A percentile compares a stretch with the other conserved stretches of the same genome.
Conservation (phyloP, 257 asterid genomes). For the Solanum bulbocastanum region DNA sequence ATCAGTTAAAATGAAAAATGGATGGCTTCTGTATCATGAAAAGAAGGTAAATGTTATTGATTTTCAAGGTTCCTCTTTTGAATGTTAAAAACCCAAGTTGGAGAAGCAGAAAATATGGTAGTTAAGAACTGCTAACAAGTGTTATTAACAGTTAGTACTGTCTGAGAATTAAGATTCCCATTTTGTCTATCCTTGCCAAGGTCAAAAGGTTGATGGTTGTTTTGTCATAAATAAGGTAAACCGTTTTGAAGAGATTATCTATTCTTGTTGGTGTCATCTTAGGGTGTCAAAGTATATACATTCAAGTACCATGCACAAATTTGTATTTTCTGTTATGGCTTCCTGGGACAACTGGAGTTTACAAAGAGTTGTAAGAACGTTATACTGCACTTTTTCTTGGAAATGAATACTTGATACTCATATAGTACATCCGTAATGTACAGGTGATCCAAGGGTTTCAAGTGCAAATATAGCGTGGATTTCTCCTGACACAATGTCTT, state of each 20-base stretch:
- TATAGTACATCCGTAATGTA: slow-evolving; percentile 3
- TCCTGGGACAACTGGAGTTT: neutral
- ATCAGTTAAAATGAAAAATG: neutral
- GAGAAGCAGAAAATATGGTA: neutral
- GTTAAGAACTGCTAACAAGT: neutral
- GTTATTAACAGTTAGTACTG: neutral
- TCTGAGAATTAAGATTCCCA: neutral
- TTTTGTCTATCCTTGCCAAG: neutral
- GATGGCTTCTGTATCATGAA: neutral
- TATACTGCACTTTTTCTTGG: neutral
- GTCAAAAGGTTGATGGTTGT: neutral
- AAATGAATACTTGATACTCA: neutral
- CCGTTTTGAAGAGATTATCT: neutral
- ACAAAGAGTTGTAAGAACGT: neutral
- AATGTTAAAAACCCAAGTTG: neutral
- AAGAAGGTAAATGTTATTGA: neutral
- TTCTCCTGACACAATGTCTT: slow-evolving; percentile 64
- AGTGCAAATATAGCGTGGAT: slow-evolving; percentile 58
- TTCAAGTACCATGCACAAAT: neutral
- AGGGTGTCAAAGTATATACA: neutral
- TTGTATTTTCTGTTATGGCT: neutral
- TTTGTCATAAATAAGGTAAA: neutral
- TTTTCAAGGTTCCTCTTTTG: neutral
- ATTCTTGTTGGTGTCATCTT: neutral
- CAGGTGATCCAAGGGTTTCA: slow-evolving; percentile 91